Evolutionary conservation across 805 yeast species (phyloP).

Genomic region (Candida vaughaniae): DNA sequence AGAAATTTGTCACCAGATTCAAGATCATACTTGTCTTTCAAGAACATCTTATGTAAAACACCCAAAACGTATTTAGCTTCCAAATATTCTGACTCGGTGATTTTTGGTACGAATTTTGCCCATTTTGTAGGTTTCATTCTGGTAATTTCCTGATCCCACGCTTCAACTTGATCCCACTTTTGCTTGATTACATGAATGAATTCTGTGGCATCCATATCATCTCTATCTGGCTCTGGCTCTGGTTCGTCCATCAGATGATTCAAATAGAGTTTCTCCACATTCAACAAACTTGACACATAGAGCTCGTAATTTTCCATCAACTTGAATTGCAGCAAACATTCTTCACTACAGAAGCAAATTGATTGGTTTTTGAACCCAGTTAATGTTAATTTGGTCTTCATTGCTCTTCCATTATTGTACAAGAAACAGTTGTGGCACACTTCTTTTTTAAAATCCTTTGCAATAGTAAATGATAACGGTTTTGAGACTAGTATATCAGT

Average conservation of each 20-base stretch:
- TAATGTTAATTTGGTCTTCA: conserved; percentile 39
- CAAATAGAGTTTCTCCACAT: conserved; percentile 31
- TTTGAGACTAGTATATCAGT: conserved; percentile 40
- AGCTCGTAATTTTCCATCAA: conserved; percentile 33
- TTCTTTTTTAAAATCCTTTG: conserved; percentile 58
- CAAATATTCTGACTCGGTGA: conserved; percentile 54
- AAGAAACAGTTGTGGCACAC: conserved; percentile 56
- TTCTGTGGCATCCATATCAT: conserved; percentile 5
- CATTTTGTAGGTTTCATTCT: conserved; percentile 37
- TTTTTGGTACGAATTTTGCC: conserved; percentile 35
- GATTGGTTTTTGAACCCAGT: conserved; percentile 34
- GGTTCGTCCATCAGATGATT: conserved; percentile 24
- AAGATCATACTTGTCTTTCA: conserved; percentile 4
- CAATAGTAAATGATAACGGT: conserved; percentile 49
- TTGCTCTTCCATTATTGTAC: conserved; percentile 47
- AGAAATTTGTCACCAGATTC: conserved; percentile 2
- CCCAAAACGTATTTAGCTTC: conserved; percentile 49
- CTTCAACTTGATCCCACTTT: conserved; percentile 38
- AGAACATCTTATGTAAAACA: conserved; percentile 30
- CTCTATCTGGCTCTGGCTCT: conserved; percentile 15
- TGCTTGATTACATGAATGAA: conserved; percentile 15
- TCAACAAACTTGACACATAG: conserved; percentile 34
- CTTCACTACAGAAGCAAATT: conserved; percentile 53
- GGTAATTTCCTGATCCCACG: conserved; percentile 36
- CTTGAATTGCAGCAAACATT: conserved; percentile 39